These are phyloP conservation scores for Trametes versicolor DNA, from an alignment of 1,284 basidiomycete species.

Conservation along the genomic window DNA sequence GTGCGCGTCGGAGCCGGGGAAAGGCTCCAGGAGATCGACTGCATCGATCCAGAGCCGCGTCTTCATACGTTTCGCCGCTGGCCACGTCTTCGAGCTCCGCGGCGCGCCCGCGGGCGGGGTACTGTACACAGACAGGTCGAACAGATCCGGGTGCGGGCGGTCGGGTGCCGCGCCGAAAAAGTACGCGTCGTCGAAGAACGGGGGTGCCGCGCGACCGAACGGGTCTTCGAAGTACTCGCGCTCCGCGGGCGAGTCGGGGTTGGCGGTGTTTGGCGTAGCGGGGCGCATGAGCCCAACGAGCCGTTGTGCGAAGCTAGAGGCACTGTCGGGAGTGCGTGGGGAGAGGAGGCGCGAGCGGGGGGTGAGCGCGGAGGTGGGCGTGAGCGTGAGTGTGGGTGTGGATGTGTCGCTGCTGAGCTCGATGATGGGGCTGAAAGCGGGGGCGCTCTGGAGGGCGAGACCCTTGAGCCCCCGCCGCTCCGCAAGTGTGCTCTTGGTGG, in stretches of 20 bases:
- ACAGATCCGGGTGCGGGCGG: slow-evolving; percentile 21
- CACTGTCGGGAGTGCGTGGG: slow-evolving; percentile 21
- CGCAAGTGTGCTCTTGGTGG: slow-evolving; percentile 14
- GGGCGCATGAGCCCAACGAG: slow-evolving; percentile 29
- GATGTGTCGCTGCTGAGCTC: not conserved
- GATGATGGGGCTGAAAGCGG: not conserved
- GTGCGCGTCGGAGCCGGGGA: not conserved
- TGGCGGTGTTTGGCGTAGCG: slow-evolving; percentile 1
- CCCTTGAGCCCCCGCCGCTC: slow-evolving; percentile 27
- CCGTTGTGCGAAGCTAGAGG: slow-evolving; percentile 23
- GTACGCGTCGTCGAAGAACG: slow-evolving; percentile 31
- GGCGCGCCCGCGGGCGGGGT: not conserved
- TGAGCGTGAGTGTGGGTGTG: slow-evolving; percentile 1
- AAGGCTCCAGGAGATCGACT: not conserved
- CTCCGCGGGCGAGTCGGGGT: not conserved
- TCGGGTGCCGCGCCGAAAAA: slow-evolving; percentile 12
- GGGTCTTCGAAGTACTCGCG: slow-evolving; percentile 24
- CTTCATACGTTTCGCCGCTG: not conserved
- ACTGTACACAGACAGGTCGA: slow-evolving; percentile 23
- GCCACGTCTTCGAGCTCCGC: not conserved
- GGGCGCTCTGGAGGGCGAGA: slow-evolving; percentile 15
- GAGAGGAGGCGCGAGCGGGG: slow-evolving; percentile 14
- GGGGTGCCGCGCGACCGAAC: slow-evolving; percentile 20
- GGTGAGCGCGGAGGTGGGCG: not conserved
- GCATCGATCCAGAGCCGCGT: not conserved